Evolutionary conservation across 2,329 filamentous ascomycete species (phyloP), one percentile per base, ranked within the genome.

Genomic region (Colletotrichum echinochloae): DNA sequence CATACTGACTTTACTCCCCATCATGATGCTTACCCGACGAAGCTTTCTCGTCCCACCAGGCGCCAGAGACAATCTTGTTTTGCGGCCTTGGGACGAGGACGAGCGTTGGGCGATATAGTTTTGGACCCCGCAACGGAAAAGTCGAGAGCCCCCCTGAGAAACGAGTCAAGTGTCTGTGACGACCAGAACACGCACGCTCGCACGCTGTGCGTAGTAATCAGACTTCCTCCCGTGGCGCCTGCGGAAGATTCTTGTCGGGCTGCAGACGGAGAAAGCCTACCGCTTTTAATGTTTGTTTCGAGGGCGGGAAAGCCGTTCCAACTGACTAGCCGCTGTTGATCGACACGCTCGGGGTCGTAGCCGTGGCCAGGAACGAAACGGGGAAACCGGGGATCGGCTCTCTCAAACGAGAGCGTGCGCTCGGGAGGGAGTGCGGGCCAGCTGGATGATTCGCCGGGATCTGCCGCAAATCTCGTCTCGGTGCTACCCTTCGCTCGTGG

Each of bases 381-480:
- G n/a, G n/a, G 23, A 33, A 41, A 30, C n/a, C 48, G 20, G 20
- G 39, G 8, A 5, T 28, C 23, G 39, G 60, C 16, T 23, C 18
- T n/a, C n/a, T 62, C 60, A 52, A 23, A 51, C 44, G 12, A n/a
- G n/a, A 5, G 5, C n/a, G n/a, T n/a, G n/a, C n/a, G n/a, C n/a
- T 5, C n/a, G 20, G 14, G 23, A 28, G 16, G 23, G 33, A 23
- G 46, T 33, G 39, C 46, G 46, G 35, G 51, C 60, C 57, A 41
- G 37, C 41, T 46, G 37, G n/a, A 54, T 62, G 57, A 48, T 57
- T 49, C 44, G 8, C 64, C 11, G 57, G 52, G 64, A 59, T 59
- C 33, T 52, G 52, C 67, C n/a, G 57, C 35, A 44, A 11, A 66
- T 59, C 30, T 35, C 28, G 16, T 12, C 1, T 41, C 23, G 23